Percentiles rank a stretch among this genome's conserved stretches.
Evolutionary conservation across 352 stramenopile genomes (phyloP).

Genomic region (Globisporangium carolinianum): DNA sequence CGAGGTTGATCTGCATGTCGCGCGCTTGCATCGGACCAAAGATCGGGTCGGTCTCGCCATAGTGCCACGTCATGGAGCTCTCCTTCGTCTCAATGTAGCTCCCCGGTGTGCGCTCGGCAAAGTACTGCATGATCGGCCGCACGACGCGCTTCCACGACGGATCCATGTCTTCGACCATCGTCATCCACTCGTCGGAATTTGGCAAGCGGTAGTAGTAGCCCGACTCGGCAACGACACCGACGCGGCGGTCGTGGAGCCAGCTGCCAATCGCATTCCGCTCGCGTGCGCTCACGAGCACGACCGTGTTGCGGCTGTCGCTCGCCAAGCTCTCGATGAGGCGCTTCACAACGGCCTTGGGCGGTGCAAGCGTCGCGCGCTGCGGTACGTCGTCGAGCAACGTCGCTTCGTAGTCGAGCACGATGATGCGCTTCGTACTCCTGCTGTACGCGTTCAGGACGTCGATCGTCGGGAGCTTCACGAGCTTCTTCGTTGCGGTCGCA

Average conservation of each 20-base stretch:
- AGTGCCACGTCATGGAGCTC: conserved; percentile 87
- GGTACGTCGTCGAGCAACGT: conserved; percentile 32
- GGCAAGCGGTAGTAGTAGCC: conserved; percentile 31
- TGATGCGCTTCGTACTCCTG: conserved; percentile 65
- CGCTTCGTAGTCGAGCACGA: conserved; percentile 86
- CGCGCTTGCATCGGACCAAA: conserved; percentile 88
- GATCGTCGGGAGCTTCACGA: conserved; percentile 49
- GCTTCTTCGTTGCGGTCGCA: conserved; percentile 36
- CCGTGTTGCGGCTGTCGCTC: conserved; percentile 56
- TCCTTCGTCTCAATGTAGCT: conserved; percentile 83
- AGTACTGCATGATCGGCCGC: conserved; percentile 71
- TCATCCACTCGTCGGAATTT: conserved; percentile 56
- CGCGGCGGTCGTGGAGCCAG: conserved; percentile 69
- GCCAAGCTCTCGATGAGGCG: conserved; percentile 15
- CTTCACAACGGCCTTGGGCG: conserved; percentile 61
- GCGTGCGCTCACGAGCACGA: conserved; percentile 66
- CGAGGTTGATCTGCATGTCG: conserved; percentile 86
- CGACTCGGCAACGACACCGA: conserved; percentile 68
- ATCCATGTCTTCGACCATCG: conserved; percentile 79
- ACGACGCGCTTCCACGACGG: conserved; percentile 77
- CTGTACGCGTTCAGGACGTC: conserved; percentile 54
- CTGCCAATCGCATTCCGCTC: conserved; percentile 84
- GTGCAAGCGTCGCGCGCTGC: conserved; percentile 18
- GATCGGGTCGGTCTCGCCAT: conserved; percentile 83
- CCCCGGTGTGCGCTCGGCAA: conserved; percentile 77